Percentiles rank a stretch among this genome's conserved stretches.
Conservation (phyloP, 768 basidiomycete species). For the Kwoniella shandongensis region DNA sequence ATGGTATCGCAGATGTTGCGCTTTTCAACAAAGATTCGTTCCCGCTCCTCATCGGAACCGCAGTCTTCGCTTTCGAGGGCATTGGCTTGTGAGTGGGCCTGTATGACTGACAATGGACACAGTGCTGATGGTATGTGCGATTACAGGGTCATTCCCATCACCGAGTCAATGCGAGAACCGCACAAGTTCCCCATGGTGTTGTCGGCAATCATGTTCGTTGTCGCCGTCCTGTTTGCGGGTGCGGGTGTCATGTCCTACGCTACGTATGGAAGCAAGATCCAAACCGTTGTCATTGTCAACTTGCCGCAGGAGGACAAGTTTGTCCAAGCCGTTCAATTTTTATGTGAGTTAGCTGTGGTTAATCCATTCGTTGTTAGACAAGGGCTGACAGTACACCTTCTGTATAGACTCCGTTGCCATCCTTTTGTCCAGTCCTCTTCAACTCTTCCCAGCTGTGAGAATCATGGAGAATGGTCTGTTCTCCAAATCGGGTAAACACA, state of each 20-base stretch:
- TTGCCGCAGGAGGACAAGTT: constrained; percentile 77
- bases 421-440: constrained; percentile 75
- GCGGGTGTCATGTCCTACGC: constrained; percentile 82
- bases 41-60: constrained; percentile 90
- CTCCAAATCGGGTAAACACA: constrained; percentile 73
- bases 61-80: constrained; percentile 97
- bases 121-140: neutral
- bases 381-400: neutral
- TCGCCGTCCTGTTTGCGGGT: constrained; percentile 80
- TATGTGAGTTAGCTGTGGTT: constrained; percentile 22
- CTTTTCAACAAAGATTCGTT: constrained; percentile 88
- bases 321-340: constrained; percentile 71
- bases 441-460: constrained; percentile 95
- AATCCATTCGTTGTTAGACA: constrained; percentile 8
- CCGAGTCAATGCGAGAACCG: constrained; percentile 94
- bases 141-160: constrained; percentile 81
- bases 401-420: constrained; percentile 75
- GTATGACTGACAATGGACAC: neutral
- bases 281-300: constrained; percentile 94
- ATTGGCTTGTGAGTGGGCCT: constrained; percentile 71
- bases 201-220: constrained; percentile 86
- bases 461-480: constrained; percentile 97
- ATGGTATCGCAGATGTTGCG: constrained; percentile 75
- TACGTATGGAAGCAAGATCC: constrained; percentile 79
- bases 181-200: constrained; percentile 85